Evolutionary conservation across 345 rosid genomes (phyloP), one percentile per base, ranked within the genome.

Genomic region (Populus ilicifolia): DNA sequence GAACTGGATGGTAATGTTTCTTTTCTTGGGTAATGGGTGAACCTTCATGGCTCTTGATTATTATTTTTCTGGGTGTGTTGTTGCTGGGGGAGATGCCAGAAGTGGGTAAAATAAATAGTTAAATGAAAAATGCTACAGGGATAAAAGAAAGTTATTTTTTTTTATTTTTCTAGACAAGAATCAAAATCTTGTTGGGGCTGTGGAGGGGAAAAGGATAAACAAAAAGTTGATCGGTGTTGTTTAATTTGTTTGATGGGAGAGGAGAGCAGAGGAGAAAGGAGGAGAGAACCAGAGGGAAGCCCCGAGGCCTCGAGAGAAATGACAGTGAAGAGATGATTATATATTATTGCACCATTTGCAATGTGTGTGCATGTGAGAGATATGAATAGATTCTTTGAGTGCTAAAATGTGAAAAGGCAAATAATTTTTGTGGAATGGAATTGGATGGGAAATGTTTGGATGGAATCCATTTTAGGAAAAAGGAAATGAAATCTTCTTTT

Each of bases 1-100:
- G 72, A 48, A 88, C 64, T 77, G 89, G 87, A 94, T 81, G 21
- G 91, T 69, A 80, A 83, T 83, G 93, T 93, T 82, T 75, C 82
- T 89, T 79, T 82, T 89, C 43, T 77, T 83, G 70, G 96, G 90
- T 52, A 88, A 70, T 2, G 98, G 98, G 59, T 93, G 94, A 77
- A 96, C 91, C 92, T 91, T 96, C 99, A 93, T 95, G 84, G 80
- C 65, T 48, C 46, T 6, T 29, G 72, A 75, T 71, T 75, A 50
- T 33, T 33, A 3, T 33, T 33, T 33, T 27, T 33, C 0, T 12
- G 11, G 11, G 67, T 67, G 68, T 39, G 77, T 12, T 61, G 71
- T 4, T 36, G 16, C 78, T 44, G 20, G 68, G 46, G 33, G 74
- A 21, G 33, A 71, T 80, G 67, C 77, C 83, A 62, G 81, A 64